Conservation (phyloP, 495 filamentous ascomycete species). For the Podospora didyma region DNA sequence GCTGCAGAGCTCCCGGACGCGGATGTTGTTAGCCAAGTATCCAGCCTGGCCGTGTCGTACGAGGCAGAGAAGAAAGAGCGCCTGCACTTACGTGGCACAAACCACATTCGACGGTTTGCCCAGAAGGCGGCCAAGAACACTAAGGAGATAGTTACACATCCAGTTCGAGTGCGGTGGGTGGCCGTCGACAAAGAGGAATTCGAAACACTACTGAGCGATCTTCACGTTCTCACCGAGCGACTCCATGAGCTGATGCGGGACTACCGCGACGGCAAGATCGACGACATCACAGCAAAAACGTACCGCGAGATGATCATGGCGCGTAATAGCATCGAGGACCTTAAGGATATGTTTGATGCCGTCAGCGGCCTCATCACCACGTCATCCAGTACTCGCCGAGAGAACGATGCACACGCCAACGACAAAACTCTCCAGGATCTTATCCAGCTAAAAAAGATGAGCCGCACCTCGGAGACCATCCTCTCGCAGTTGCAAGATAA, state of each 20-base stretch:
- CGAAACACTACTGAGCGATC: slow-evolving; percentile 19
- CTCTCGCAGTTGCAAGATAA: slow-evolving; percentile 13
- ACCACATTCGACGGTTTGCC: slow-evolving; percentile 25
- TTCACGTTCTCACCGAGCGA: slow-evolving; percentile 29
- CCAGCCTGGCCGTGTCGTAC: slow-evolving; percentile 27
- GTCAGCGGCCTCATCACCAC: slow-evolving; percentile 18
- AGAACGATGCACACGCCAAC: slow-evolving; percentile 12
- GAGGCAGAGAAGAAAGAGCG: slow-evolving; percentile 22
- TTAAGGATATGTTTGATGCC: slow-evolving; percentile 27
- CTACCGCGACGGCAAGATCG: slow-evolving; percentile 22
- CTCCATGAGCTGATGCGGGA: slow-evolving; percentile 29
- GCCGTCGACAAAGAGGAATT: slow-evolving; percentile 27
- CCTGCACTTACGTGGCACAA: slow-evolving; percentile 16
- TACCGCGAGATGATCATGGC: slow-evolving; percentile 32
- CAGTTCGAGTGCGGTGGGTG: slow-evolving; percentile 27
- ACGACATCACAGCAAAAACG: slow-evolving; percentile 30
- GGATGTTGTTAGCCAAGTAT: slow-evolving; percentile 22
- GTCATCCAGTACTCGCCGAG: slow-evolving; percentile 10
- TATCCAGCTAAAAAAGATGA: slow-evolving; percentile 26
- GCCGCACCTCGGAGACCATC: slow-evolving; percentile 21
- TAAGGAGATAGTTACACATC: slow-evolving; percentile 30
- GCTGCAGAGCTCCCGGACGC: slow-evolving; percentile 6
- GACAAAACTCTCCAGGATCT: slow-evolving; percentile 25
- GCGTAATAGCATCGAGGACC: slow-evolving; percentile 23
- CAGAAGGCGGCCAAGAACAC: slow-evolving; percentile 18